Conservation (phyloP, 2,329 filamentous ascomycete species). For the Knoxdaviesia capensis region DNA sequence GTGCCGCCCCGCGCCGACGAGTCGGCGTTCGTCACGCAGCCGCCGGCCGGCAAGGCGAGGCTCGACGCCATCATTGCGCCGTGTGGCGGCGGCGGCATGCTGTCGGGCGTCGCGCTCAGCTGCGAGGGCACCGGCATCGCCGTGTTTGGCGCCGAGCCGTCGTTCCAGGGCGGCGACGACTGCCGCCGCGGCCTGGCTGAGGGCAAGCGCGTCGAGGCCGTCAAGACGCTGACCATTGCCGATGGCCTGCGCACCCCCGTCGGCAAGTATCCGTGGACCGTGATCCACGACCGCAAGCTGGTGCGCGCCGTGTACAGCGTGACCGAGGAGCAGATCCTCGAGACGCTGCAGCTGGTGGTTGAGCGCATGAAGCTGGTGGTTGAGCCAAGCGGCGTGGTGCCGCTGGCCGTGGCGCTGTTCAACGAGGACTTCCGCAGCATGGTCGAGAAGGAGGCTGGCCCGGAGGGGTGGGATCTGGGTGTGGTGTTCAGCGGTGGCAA, state of each 20-base stretch:
- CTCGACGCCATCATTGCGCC: constrained; percentile 63
- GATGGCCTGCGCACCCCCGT: constrained; percentile 78
- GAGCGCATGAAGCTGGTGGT: constrained; percentile 83
- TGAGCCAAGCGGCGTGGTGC: constrained; percentile 75
- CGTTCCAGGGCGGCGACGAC: constrained; percentile 69
- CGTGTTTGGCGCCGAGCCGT: constrained; percentile 79
- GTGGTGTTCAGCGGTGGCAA: constrained; percentile 42
- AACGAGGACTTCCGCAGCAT: constrained; percentile 63
- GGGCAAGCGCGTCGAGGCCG: constrained; percentile 42
- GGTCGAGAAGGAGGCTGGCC: constrained; percentile 50
- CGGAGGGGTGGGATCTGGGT: constrained; percentile 52
- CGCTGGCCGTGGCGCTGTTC: constrained; percentile 61
- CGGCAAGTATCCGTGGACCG: constrained; percentile 52
- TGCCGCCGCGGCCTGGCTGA: constrained; percentile 47
- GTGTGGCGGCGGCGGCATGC: constrained; percentile 74
- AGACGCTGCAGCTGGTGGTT: constrained; percentile 55
- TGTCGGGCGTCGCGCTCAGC: constrained; percentile 63
- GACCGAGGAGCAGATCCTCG: constrained; percentile 61
- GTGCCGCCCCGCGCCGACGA: constrained; percentile 3
- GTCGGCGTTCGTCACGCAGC: constrained; percentile 2
- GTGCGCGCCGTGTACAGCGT: constrained; percentile 54
- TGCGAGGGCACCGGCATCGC: constrained; percentile 48
- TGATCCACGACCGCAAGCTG: constrained; percentile 54
- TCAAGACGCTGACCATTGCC: constrained; percentile 64
- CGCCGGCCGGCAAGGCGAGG: constrained; percentile 8